Base-by-base conservation (phyloP, 202 grass and related monocot genomes). In the Dendrocalamus latiflorus region DNA sequence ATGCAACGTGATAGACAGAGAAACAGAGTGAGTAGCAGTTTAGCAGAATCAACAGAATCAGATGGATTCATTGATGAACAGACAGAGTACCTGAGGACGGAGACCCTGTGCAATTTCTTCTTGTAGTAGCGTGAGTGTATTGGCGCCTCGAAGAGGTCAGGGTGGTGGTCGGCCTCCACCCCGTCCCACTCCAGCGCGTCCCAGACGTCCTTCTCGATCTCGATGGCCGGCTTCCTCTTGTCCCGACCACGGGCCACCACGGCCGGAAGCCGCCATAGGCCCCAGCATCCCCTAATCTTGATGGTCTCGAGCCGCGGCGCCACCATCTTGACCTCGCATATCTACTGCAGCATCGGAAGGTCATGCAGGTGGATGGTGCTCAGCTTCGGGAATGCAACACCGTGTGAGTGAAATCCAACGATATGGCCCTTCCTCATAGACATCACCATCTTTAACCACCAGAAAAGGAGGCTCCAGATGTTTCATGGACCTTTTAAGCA, bases 141-240 rank as follows among this genome's bases (percentile, higher is more conserved):
- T 0, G 47, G 70, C 0, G 25, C 8, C 28, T 30, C 49, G 28
- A 68, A 86, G 41, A 68, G 77, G 61, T 7, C 2, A 0, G 69
- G 76, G 69, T 67, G 68, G 60, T 80, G 77, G 2, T 4, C 2
- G 20, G 39, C 18, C 0, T 39, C 41, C 51, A 28, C 0, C 13
- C 82, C 60, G 16, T 75, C 84, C 84, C 77, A 86, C 61, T 86
- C 61, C 28, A 81, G 39, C 0, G 50, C 21, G 0, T 81, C 77
- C 84, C 84, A 81, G 16, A 81, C 58, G 1, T 81, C 70, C 62
- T 86, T 76, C 51, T 86, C 77, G 0, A 75, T 21, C 51, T 81
- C 78, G 0, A 86, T n/a, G 50, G 10, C 0, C 5, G 53, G 77
- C 50, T 55, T 75, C 62, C 41, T 63, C 65, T 26, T 0, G 10